A percentile compares a stretch with the other conserved stretches of the same genome.
These are phyloP conservation scores for Adansonia madagascariensis DNA, from an alignment of 441 rosid genomes.

Conservation along the genomic window DNA sequence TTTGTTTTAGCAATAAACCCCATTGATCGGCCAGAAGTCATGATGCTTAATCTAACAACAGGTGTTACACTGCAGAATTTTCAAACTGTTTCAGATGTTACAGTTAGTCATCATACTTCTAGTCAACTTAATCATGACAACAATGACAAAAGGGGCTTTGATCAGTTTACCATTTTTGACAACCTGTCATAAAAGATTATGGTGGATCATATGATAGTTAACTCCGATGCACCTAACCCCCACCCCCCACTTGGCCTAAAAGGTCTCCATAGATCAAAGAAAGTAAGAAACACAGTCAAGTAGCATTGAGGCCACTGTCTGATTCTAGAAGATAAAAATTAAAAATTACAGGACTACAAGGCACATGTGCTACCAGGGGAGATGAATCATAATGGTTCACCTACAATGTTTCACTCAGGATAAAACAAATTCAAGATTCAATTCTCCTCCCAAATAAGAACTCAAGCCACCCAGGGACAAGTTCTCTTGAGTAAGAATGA, in stretches of 20 bases:
- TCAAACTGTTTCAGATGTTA: not conserved
- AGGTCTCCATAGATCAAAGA: not conserved
- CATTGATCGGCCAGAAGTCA: not conserved
- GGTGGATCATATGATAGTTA: slow-evolving; percentile 38
- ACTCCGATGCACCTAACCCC: slow-evolving; percentile 37
- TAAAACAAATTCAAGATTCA: slow-evolving; percentile 17
- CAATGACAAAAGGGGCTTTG: not conserved
- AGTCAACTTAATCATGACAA: not conserved
- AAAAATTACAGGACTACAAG: slow-evolving; percentile 33
- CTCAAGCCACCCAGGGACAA: not conserved
- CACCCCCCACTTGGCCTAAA: slow-evolving; percentile 22
- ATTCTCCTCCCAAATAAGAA: not conserved
- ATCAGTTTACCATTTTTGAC: slow-evolving; percentile 14
- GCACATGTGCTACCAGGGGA: slow-evolving; percentile 30
- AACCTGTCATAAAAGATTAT: slow-evolving; percentile 24
- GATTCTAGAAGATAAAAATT: slow-evolving; percentile 25
- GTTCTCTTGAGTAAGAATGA: not conserved
- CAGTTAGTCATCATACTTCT: not conserved
- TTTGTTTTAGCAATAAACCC: not conserved
- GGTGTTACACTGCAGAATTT: not conserved
- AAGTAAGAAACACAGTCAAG: slow-evolving; percentile 11
- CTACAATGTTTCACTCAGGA: slow-evolving; percentile 33
- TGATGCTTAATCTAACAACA: not conserved
- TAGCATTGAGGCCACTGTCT: slow-evolving; percentile 39
- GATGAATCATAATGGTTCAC: slow-evolving; percentile 37